Percentiles rank a stretch among this genome's conserved stretches.
Evolutionary conservation across 768 basidiomycete genomes (phyloP).

Genomic region (Phaffia tasmanica): DNA sequence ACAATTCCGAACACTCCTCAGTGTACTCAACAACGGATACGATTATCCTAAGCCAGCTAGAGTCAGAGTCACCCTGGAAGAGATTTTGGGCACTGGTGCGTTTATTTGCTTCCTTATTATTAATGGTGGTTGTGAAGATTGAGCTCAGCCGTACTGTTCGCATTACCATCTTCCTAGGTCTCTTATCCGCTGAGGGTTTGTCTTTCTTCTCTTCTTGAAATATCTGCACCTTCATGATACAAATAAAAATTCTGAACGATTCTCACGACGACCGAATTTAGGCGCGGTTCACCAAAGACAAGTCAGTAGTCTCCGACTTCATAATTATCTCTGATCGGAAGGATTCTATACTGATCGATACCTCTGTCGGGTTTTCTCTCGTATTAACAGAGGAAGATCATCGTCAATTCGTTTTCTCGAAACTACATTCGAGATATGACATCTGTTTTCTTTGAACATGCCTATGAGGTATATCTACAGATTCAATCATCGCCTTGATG

Average conservation of each 20-base stretch:
- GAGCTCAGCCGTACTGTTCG: neutral
- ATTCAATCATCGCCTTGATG: neutral
- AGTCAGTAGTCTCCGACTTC: neutral
- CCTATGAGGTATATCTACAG: neutral
- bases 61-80: neutral
- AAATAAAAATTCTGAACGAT: too few relatives aligned
- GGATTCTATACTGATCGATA: too few relatives aligned
- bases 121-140: neutral
- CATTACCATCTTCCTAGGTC: neutral
- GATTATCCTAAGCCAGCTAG: constrained; percentile 16
- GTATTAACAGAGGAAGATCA: constrained; percentile 10
- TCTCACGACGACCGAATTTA: neutral
- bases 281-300: constrained; percentile 8
- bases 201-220: neutral
- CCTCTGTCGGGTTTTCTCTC: neutral
- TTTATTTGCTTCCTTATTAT: neutral
- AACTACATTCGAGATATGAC: neutral
- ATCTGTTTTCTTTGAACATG: constrained; percentile 3
- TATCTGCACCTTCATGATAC: neutral
- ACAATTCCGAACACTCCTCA: neutral
- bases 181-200: constrained; percentile 14
- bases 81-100: constrained; percentile 8
- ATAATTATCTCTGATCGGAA: too few relatives aligned
- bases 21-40: constrained; percentile 13
- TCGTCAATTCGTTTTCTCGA: constrained; percentile 8